These are phyloP conservation scores for Termitomyces sp. DNA, from an alignment of 768 basidiomycete genomes.

Conservation along the genomic window DNA sequence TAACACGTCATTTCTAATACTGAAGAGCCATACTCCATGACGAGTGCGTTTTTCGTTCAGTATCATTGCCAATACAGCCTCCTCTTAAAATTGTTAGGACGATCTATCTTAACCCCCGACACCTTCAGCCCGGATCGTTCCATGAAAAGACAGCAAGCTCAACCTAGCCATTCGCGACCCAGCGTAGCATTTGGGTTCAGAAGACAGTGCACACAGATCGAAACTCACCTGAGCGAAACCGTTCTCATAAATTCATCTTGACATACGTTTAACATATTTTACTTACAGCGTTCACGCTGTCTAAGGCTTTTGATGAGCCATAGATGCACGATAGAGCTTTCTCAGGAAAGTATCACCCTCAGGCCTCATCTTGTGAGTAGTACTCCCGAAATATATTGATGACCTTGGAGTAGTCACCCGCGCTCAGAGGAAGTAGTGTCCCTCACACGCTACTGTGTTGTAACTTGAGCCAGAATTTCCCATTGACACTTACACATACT, in stretches of 20 bases:
- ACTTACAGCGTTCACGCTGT: too few relatives aligned
- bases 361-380: background rate
- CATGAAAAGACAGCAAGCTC: constrained; percentile 22
- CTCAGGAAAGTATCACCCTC: constrained; percentile 4
- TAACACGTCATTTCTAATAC: too few relatives aligned
- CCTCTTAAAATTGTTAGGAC: background rate
- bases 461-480: background rate
- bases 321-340: constrained; percentile 13
- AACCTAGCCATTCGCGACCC: constrained; percentile 13
- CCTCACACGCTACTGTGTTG: background rate
- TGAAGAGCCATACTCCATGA: constrained; percentile 32
- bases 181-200: constrained; percentile 18
- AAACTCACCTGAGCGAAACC: too few relatives aligned
- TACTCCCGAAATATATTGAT: background rate
- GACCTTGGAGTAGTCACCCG: background rate
- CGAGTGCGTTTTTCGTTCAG: too few relatives aligned
- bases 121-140: constrained; percentile 35
- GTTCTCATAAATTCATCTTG: too few relatives aligned
- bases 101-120: constrained; percentile 27
- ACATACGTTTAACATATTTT: too few relatives aligned
- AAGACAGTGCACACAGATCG: constrained; percentile 17
- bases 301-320: constrained; percentile 14
- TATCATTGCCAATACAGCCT: background rate
- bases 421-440: background rate
- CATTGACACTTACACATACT: background rate